Evolutionary conservation across 192 early-diverging fungal species (phyloP).

Genomic region (Coemansia pectinata): DNA sequence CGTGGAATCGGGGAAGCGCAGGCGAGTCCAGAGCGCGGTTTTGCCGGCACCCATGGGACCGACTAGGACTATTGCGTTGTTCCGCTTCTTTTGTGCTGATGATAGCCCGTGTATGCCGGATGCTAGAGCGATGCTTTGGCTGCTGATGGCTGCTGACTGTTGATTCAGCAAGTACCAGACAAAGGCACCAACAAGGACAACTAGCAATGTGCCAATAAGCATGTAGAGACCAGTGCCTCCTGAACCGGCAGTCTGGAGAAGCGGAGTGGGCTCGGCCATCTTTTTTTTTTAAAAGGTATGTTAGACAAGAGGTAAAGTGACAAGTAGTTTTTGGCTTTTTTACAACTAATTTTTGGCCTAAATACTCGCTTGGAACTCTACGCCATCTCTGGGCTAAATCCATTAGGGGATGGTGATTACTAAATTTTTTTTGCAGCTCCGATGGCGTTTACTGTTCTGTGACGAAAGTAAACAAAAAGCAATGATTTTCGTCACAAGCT

Average conservation of each 20-base stretch:
- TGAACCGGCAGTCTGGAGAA: background rate
- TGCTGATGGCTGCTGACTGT: slow-evolving; percentile 47
- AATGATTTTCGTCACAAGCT: background rate
- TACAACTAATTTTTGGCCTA: background rate
- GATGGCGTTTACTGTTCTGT: background rate
- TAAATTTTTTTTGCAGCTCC: background rate
- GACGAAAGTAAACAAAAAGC: background rate
- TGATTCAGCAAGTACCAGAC: slow-evolving; percentile 33
- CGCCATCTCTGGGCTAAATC: background rate
- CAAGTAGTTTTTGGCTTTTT: background rate
- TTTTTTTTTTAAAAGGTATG: background rate
- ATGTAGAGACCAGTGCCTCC: slow-evolving; percentile 4
- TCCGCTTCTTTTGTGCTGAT: slow-evolving; percentile 13
- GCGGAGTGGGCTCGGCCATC: background rate
- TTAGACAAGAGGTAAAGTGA: background rate
- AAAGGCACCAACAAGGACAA: background rate
- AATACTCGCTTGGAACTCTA: background rate
- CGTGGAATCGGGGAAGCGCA: slow-evolving; percentile 28
- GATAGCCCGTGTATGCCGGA: slow-evolving; percentile 15
- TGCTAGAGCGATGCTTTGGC: slow-evolving; percentile 28
- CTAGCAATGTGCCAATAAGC: background rate
- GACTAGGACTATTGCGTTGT: slow-evolving; percentile 29
- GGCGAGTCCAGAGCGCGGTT: slow-evolving; percentile 42
- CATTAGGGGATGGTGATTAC: background rate
- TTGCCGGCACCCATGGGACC: slow-evolving; percentile 42